Percentiles rank a stretch among this genome's conserved stretches.
phyloP scores from a whole-genome alignment of 495 filamentous ascomycete genomes.

The Copromyces sp. region DNA sequence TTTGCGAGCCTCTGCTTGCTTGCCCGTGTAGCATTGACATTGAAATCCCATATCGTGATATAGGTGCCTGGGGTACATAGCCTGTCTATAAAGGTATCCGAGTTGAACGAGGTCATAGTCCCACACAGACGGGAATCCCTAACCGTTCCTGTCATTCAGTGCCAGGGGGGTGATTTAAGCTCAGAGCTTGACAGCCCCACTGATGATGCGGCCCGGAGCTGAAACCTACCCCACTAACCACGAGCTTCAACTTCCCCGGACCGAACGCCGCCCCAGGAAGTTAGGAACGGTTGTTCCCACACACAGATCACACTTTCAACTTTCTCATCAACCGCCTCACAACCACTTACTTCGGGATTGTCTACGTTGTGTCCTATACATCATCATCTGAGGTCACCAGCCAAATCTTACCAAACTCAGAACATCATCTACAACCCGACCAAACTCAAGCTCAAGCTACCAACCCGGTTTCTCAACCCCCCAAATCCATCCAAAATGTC shows the following conservation, averaged over 20 bases:
- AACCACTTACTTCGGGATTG: not conserved
- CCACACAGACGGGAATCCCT: not conserved
- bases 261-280: not conserved
- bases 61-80: not conserved
- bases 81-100: not conserved
- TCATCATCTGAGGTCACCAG: not conserved
- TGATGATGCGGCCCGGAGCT: not conserved
- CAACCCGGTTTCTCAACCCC: not conserved
- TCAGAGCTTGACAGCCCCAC: not conserved
- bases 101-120: not conserved
- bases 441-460: not conserved
- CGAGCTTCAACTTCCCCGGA: not conserved
- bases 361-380: not conserved
- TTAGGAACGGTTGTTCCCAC: no score
- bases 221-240: not conserved
- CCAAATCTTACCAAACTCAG: not conserved
- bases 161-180: not conserved
- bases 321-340: not conserved
- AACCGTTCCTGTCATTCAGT: not conserved
- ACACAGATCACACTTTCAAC: not conserved
- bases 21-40: not conserved
- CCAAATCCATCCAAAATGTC: not conserved
- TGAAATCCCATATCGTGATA: not conserved
- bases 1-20: not conserved
- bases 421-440: not conserved